Conservation (phyloP, 2,329 filamentous ascomycete genomes). For the Xylaria sp. region DNA sequence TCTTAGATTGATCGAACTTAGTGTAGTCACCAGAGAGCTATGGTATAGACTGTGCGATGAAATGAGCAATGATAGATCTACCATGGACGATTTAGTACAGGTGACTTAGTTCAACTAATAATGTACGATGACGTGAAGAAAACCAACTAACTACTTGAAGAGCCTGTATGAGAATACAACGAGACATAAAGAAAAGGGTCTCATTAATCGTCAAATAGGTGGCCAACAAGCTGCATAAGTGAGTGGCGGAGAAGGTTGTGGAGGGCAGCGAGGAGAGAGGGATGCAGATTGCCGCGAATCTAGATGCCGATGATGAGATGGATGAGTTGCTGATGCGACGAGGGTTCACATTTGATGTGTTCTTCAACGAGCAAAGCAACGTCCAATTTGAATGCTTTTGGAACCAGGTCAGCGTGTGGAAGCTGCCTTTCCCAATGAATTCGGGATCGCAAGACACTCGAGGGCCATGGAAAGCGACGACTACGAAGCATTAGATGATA, state of each 20-base stretch:
- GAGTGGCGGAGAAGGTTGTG: conserved; percentile 29
- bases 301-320: conserved; percentile 30
- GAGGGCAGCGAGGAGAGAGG: conserved; percentile 32
- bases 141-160: too few relatives aligned
- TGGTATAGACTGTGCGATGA: too few relatives aligned
- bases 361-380: conserved; percentile 41
- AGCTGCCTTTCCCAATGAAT: conserved; percentile 55
- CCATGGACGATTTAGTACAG: too few relatives aligned
- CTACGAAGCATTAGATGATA: too few relatives aligned
- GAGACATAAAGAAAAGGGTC: too few relatives aligned
- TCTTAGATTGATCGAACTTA: too few relatives aligned
- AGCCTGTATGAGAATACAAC: too few relatives aligned
- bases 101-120: too few relatives aligned
- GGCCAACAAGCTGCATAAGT: conserved; percentile 5
- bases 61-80: too few relatives aligned
- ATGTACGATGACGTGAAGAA: too few relatives aligned
- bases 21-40: too few relatives aligned
- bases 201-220: too few relatives aligned
- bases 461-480: conserved; percentile 29
- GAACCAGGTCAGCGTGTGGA: conserved; percentile 50
- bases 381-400: conserved; percentile 52
- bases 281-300: conserved; percentile 37
- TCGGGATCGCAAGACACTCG: conserved; percentile 41
- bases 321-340: conserved; percentile 43
- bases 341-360: conserved; percentile 52